phyloP scores from a whole-genome alignment of 176 grass and related monocot genomes.

The Oryza brachyantha region DNA sequence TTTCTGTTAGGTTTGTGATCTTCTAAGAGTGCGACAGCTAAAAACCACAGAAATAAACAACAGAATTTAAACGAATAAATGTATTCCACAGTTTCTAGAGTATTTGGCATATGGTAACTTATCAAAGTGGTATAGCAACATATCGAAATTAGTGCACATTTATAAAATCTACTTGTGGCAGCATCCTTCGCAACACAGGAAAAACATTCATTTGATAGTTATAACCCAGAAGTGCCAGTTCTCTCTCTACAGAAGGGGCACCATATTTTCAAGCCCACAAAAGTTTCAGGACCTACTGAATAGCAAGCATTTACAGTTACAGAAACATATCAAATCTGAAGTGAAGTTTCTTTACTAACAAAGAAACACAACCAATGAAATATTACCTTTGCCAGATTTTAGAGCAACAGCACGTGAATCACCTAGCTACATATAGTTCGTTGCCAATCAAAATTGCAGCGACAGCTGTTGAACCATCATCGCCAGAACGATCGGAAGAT shows the following conservation, averaged over 20 bases:
- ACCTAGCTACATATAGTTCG: constrained; percentile 81
- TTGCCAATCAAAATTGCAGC: constrained; percentile 62
- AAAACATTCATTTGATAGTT: not conserved
- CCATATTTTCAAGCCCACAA: not conserved
- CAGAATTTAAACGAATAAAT: not conserved
- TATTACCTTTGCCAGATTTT: constrained; percentile 41
- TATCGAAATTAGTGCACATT: not conserved
- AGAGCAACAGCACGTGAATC: constrained; percentile 82
- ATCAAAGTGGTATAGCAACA: constrained; percentile 25
- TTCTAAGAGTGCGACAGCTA: constrained; percentile 74
- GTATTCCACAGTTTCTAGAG: constrained; percentile 9
- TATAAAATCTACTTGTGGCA: constrained; percentile 2
- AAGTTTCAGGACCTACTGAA: not conserved
- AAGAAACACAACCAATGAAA: not conserved
- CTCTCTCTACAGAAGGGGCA: too few relatives aligned
- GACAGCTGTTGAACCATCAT: constrained; percentile 92
- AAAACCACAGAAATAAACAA: constrained; percentile 35
- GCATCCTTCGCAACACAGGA: not conserved
- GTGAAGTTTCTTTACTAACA: not conserved
- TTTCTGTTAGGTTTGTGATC: constrained; percentile 91
- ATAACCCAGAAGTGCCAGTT: not conserved
- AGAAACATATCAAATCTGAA: not conserved
- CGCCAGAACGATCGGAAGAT: constrained; percentile 45
- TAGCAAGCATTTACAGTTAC: not conserved
- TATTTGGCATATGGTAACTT: not conserved